Base-by-base conservation (phyloP, 2,329 filamentous ascomycete genomes). In the Cadophora gregata region DNA sequence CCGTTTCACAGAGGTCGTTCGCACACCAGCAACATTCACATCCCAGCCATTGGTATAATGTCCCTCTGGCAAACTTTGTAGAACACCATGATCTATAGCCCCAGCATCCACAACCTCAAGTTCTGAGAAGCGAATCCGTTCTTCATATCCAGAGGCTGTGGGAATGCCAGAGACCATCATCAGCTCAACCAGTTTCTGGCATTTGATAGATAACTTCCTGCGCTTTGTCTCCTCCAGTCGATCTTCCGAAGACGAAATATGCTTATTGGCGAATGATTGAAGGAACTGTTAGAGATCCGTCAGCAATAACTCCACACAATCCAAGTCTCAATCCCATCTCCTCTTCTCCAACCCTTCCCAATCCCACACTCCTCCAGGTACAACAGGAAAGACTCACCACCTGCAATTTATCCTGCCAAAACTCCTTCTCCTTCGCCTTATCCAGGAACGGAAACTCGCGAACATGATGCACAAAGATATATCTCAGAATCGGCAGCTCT, bases 151-250 rank as follows among this genome's bases (percentile, higher is more conserved):
- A 4, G 94, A 97, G 4, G 96, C 93, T 0, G 96, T 99, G 38
- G 92, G 93, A 66, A 99, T 91, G 45, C 96, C 96, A 8, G 95
- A 98, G 9, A 99, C 96, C 93, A 99, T 97, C 96, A 99, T 99
- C 68, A 99, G 84, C 83, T 99, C 96, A 12, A 99, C 93, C 66
- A 99, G 82, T 82, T 99, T 99, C 78, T 96, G 90, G 58, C 92
- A 93, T 85, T 99, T 99, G 74, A 90, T 84, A 3, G 96, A 95
- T 71, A 99, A 82, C 79, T 99, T 99, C 71, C 90, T 86, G 66
- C 96, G 88, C 82, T 99, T 99, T 10, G 96, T 98, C 80, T 97
- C 93, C 80, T 99, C 96, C 33, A 98, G 82, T 4, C 96, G 88
- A 78, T 99, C 96, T 80, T 98, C 96, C 5, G 95, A 97, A 6